A percentile compares a stretch with the other conserved stretches of the same genome.
phyloP scores from a whole-genome alignment of 2,329 filamentous ascomycete genomes.

The Mycosphaerella sp. region DNA sequence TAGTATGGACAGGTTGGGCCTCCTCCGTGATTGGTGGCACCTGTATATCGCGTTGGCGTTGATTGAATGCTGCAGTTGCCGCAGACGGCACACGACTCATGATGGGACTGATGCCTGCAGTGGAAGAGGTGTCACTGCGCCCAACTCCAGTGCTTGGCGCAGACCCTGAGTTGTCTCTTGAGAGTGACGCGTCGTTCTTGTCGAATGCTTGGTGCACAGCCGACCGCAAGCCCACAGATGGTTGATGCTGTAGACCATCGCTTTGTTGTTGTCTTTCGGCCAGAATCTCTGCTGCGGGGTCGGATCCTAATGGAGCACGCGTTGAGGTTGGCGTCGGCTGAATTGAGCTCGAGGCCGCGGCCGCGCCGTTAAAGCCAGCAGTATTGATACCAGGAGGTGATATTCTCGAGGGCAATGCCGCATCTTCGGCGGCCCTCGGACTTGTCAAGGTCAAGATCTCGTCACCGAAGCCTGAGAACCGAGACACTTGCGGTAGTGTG shows the following conservation, averaged over 20 bases:
- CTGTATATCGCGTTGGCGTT: conserved; percentile 36
- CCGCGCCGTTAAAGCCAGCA: background rate
- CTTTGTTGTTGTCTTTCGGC: conserved; percentile 17
- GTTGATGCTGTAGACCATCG: conserved; percentile 45
- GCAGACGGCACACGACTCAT: conserved; percentile 52
- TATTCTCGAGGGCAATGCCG: background rate
- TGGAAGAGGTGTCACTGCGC: conserved; percentile 57
- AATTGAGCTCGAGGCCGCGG: conserved; percentile 17
- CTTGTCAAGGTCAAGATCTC: conserved; percentile 26
- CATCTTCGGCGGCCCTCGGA: conserved; percentile 5
- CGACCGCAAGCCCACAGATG: conserved; percentile 42
- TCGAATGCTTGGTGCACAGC: conserved; percentile 63
- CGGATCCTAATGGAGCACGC: conserved; percentile 8
- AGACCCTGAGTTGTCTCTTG: conserved; percentile 38
- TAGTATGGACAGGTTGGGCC: conserved; percentile 35
- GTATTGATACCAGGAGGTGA: conserved; percentile 8
- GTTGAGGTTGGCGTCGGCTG: conserved; percentile 19
- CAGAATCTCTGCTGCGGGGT: conserved; percentile 18
- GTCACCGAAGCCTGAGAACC: conserved; percentile 40
- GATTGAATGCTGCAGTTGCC: conserved; percentile 29
- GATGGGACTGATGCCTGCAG: conserved; percentile 59
- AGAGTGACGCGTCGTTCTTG: conserved; percentile 49
- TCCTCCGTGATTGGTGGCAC: conserved; percentile 55
- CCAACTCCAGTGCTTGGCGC: conserved; percentile 18
- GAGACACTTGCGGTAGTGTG: conserved; percentile 40